These are phyloP conservation scores for Acanthamoeba royreba DNA, from an alignment of 208 protist genomes.

Conservation along the genomic window DNA sequence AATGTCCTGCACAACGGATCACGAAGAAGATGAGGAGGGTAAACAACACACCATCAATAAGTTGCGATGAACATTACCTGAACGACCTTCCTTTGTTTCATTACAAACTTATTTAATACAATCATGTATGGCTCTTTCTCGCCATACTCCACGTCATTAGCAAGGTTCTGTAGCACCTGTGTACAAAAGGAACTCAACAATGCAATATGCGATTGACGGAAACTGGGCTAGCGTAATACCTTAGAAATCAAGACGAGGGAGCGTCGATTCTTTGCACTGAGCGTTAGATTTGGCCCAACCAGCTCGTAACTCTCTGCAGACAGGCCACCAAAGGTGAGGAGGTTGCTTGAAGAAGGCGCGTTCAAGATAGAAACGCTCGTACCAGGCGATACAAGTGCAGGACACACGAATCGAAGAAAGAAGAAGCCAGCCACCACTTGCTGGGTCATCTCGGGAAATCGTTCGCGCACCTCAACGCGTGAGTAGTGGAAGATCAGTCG, in stretches of 20 bases:
- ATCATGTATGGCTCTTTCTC: slow-evolving; percentile 14
- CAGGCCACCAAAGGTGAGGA: no score
- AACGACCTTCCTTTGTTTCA: background rate
- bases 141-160: background rate
- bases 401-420: slow-evolving; percentile 25
- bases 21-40: no score
- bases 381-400: slow-evolving; percentile 2
- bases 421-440: background rate
- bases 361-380: no score
- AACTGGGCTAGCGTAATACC: no score
- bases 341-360: no score
- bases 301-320: no score
- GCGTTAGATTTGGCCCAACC: background rate
- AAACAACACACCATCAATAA: no score
- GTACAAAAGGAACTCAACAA: no score
- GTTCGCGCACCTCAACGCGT: background rate
- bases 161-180: background rate
- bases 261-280: background rate
- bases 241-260: slow-evolving; percentile 24
- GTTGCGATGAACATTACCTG: no score
- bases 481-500: background rate
- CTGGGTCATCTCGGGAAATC: background rate
- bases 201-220: no score
- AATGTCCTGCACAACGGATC: no score
- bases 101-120: background rate